A percentile compares a stretch with the other conserved stretches of the same genome.
phyloP scores from a whole-genome alignment of 1,139 yeast species.

The Barnettozyma hawaiiensis region DNA sequence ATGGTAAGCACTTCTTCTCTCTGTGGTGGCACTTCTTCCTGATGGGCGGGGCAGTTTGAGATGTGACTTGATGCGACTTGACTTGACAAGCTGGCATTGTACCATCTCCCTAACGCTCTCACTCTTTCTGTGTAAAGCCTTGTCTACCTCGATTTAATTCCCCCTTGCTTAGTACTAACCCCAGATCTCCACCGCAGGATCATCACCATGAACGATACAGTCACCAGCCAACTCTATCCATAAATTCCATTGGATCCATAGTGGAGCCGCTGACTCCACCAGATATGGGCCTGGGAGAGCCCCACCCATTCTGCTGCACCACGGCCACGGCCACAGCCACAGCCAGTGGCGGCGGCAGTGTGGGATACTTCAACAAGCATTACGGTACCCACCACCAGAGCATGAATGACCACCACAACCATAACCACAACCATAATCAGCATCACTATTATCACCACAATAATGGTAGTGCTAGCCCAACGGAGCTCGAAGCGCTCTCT shows the following conservation, averaged over 20 bases:
- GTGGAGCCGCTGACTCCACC: constrained; percentile 27
- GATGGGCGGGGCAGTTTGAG: too few relatives aligned
- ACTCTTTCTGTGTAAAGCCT: neutral
- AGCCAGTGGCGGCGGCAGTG: neutral
- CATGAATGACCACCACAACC: neutral
- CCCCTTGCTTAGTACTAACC: constrained; percentile 2
- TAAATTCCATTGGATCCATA: constrained; percentile 24
- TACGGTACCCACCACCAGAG: neutral
- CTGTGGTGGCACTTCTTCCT: too few relatives aligned
- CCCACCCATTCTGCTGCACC: too few relatives aligned
- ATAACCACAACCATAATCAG: too few relatives aligned
- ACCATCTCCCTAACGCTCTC: neutral
- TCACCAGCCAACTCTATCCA: constrained; percentile 23
- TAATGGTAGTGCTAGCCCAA: constrained; percentile 1
- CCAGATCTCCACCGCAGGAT: constrained; percentile 10
- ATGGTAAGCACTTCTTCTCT: constrained; percentile 2
- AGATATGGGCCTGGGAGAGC: constrained; percentile 12
- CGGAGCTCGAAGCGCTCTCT: neutral
- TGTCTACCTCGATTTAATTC: too few relatives aligned
- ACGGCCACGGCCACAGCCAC: too few relatives aligned
- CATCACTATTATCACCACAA: too few relatives aligned
- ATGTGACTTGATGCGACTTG: too few relatives aligned
- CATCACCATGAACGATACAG: constrained; percentile 17
- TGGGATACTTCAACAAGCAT: constrained; percentile 1
- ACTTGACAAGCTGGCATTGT: too few relatives aligned